These are phyloP conservation scores for Chlamydomonas asymmetrica DNA, from an alignment of 139 green algal genomes.

Conservation along the genomic window DNA sequence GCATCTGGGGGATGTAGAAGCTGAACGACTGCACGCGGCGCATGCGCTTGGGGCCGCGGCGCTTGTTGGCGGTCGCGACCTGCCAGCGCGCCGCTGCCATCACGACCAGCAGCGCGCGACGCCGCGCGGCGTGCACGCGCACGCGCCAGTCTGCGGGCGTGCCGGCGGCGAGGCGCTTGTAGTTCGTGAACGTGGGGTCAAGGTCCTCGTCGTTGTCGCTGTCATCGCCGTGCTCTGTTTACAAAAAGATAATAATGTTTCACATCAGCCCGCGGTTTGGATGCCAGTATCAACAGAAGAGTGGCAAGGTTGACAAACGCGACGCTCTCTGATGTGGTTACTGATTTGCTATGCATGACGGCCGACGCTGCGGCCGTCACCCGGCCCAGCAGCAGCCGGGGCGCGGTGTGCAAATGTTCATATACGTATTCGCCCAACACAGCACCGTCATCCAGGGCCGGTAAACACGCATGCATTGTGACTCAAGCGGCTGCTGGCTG, in stretches of 20 bases:
- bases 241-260: not conserved
- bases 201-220: not conserved
- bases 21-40: constrained; percentile 20
- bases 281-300: no score
- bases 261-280: not conserved
- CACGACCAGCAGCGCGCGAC: constrained; percentile 20
- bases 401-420: no score
- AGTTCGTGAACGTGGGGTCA: not conserved
- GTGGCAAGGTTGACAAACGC: no score
- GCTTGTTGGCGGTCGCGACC: not conserved
- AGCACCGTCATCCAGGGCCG: no score
- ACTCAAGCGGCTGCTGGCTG: not conserved
- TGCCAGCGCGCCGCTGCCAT: constrained; percentile 11
- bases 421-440: no score
- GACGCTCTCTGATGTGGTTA: not conserved
- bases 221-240: not conserved
- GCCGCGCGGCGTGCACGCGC: constrained; percentile 29
- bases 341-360: no score
- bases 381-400: no score
- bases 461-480: not conserved
- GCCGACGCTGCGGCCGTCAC: no score
- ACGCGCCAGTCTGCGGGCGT: constrained; percentile 15
- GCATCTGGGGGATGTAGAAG: constrained; percentile 24
- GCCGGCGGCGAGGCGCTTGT: not conserved
- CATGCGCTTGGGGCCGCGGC: constrained; percentile 24